These are phyloP conservation scores for Talaromyces sp. DNA, from an alignment of 2,329 filamentous ascomycete genomes.

Conservation along the genomic window DNA sequence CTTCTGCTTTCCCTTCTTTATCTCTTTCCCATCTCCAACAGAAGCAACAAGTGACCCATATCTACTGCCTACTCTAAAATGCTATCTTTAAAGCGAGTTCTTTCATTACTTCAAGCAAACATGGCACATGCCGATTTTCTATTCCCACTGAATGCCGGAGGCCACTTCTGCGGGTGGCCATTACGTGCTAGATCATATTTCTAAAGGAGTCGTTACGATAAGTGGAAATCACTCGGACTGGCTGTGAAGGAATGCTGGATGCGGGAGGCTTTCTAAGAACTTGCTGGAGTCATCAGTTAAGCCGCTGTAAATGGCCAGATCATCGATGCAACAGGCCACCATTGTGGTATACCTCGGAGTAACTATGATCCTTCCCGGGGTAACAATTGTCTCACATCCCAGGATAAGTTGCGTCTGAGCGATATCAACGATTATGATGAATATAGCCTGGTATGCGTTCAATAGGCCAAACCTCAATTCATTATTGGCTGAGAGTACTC, in stretches of 20 bases:
- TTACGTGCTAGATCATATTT: no score
- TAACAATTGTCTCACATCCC: not conserved
- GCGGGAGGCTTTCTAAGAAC: not conserved
- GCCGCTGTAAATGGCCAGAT: constrained; percentile 7
- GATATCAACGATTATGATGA: not conserved
- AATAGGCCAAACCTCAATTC: constrained; percentile 5
- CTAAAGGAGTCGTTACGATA: no score
- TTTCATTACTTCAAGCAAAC: no score
- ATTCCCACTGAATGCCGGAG: no score
- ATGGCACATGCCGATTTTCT: no score
- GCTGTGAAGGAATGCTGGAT: not conserved
- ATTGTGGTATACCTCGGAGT: constrained; percentile 3
- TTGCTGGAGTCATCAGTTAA: not conserved
- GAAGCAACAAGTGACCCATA: no score
- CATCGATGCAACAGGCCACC: constrained; percentile 6
- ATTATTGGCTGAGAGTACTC: constrained; percentile 26
- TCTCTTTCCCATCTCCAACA: no score
- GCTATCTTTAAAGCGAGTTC: no score
- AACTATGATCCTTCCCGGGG: constrained; percentile 10
- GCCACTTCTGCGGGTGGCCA: constrained; percentile 2
- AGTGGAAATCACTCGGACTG: constrained; percentile 3
- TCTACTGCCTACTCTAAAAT: no score
- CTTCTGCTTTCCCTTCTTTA: no score
- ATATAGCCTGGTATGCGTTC: constrained; percentile 7
- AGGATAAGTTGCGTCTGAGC: not conserved